Evolutionary conservation across 106 monocot species (phyloP), one percentile per base, ranked within the genome.

Genomic region (Dactylorhiza incarnata): DNA sequence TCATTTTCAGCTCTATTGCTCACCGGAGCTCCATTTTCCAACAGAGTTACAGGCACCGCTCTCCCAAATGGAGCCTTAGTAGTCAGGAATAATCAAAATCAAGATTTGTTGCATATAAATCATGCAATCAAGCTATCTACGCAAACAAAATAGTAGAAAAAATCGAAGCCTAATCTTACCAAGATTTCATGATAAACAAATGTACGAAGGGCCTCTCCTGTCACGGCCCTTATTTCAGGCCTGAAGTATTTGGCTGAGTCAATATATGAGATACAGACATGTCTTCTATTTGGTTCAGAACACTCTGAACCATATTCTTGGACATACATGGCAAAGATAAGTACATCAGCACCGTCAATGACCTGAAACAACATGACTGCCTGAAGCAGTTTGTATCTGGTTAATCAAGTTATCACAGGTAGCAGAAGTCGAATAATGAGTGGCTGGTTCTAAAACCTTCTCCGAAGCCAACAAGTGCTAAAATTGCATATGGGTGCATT

Each of bases 151-250:
- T 66, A 66, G 9, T 26, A 66, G 25, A 66, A 66, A 66, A 26
- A 66, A 9, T 11, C 1, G 17, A 66, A 26, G 26, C 3, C 25
- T 66, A 24, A 66, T 26, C 76, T 67, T 90, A 93, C 93, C 90
- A 93, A 68, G 76, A 93, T 75, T 86, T 90, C 85, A 84, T 93
- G 93, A 74, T 93, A 93, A 71, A 93, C 90, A 74, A 90, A 86
- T 11, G 93, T 90, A 5, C 93, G 90, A 9, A 93, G 81, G 25
- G 93, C 90, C 76, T 93, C 90, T 51, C 90, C 93, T 75, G 75
- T 76, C 11, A 77, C 70, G 72, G 90, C 71, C 77, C 74, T 84
- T 47, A 90, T 78, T 49, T 86, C 85, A 76, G 93, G 93, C 72
- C 77, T 82, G 81, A 93, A 93, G 53, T 93, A 84, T 56, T 86